Conservation (phyloP, 257 asterid genomes). For the Cruciata laevipes region DNA sequence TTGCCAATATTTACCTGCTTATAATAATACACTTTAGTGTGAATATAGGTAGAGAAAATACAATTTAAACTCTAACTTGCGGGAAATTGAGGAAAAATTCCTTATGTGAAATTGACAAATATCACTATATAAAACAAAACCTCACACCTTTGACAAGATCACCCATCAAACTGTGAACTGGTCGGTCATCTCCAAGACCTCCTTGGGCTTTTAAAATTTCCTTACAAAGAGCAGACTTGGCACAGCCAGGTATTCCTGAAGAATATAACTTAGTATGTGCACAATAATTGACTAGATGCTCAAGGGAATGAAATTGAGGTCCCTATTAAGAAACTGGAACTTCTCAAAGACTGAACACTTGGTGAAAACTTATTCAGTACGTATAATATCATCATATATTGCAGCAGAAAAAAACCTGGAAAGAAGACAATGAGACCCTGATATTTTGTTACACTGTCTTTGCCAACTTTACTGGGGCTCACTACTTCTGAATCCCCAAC, state of each 20-base stretch:
- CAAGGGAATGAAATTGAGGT: background rate
- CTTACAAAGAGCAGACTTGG: conserved; percentile 93
- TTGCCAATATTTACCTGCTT: conserved; percentile 73
- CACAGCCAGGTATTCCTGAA: conserved; percentile 97
- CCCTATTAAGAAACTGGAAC: background rate
- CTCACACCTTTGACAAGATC: conserved; percentile 83
- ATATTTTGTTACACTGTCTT: conserved; percentile 63
- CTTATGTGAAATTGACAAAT: background rate
- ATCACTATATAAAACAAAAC: conserved; percentile 2
- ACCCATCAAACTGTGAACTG: conserved; percentile 85
- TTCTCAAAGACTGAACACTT: background rate
- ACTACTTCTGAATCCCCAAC: conserved; percentile 42
- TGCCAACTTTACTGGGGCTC: conserved; percentile 41
- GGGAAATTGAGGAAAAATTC: too few relatives aligned
- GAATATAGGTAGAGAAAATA: background rate
- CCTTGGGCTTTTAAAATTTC: conserved; percentile 62
- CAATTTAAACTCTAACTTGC: background rate
- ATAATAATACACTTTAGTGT: conserved; percentile 5
- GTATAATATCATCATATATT: background rate
- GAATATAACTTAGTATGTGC: conserved; percentile 14
- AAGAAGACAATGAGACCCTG: conserved; percentile 90
- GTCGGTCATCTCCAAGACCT: conserved; percentile 88
- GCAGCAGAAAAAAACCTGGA: conserved; percentile 51
- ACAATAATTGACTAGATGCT: conserved; percentile 20
- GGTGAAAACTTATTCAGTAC: background rate